These are phyloP conservation scores for Trichoderma erinaceum DNA, from an alignment of 495 filamentous ascomycete species.

Conservation along the genomic window DNA sequence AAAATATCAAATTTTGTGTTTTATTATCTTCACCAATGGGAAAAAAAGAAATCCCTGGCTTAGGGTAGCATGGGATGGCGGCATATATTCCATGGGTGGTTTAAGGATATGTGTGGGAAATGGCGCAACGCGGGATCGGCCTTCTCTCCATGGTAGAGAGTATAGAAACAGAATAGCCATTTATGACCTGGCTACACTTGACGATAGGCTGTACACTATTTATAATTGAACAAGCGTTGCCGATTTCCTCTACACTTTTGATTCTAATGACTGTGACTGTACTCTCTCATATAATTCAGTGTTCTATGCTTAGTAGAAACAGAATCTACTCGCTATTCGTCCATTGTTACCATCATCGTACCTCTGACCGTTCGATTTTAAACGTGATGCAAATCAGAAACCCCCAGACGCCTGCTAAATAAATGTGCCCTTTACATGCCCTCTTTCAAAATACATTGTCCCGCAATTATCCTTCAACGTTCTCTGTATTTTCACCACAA, in stretches of 20 bases:
- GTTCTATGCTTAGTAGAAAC: too few relatives aligned
- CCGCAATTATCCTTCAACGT: neutral
- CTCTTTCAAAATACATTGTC: neutral
- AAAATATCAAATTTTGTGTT: too few relatives aligned
- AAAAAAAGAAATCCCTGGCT: neutral
- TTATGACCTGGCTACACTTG: slow-evolving; percentile 2
- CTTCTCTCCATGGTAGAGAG: neutral
- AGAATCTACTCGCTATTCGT: too few relatives aligned
- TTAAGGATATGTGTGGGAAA: neutral
- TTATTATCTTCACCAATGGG: too few relatives aligned
- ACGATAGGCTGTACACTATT: neutral
- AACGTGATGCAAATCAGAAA: neutral
- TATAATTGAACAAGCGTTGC: neutral
- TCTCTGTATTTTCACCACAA: slow-evolving; percentile 41
- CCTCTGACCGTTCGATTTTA: neutral
- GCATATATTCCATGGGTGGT: neutral
- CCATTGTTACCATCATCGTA: too few relatives aligned
- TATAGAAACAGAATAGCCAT: neutral
- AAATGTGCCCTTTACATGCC: neutral
- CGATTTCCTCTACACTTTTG: neutral
- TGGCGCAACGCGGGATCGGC: neutral
- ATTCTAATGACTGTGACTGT: neutral
- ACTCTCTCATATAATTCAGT: neutral
- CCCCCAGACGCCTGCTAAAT: neutral
- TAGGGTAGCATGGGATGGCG: neutral